Conservation (phyloP, 2,329 filamentous ascomycete species). For the Aureobasidium musti region DNA sequence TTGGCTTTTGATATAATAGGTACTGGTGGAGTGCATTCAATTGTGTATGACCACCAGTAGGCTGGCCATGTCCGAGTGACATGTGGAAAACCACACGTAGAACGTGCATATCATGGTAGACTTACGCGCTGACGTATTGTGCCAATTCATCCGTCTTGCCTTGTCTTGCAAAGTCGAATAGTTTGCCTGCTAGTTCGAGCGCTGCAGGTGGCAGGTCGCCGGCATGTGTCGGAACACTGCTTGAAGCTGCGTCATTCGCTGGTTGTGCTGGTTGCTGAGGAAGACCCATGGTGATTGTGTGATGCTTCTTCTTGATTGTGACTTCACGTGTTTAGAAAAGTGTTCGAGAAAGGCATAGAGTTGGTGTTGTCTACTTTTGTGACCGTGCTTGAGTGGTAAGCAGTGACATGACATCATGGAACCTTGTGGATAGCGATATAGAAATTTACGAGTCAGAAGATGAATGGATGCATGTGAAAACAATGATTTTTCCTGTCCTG, state of each 20-base stretch:
- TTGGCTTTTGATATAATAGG: not conserved
- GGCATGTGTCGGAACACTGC: constrained; percentile 22
- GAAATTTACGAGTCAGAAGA: constrained; percentile 1
- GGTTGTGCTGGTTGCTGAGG: constrained; percentile 28
- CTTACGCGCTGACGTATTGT: constrained; percentile 59
- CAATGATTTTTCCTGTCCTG: constrained; percentile 25
- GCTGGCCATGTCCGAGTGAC: not conserved
- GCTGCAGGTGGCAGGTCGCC: constrained; percentile 61
- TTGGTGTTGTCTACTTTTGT: not conserved
- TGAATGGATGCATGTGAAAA: constrained; percentile 12
- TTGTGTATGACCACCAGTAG: no score
- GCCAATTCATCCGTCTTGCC: constrained; percentile 62
- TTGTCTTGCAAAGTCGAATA: constrained; percentile 66
- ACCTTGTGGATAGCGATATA: constrained; percentile 1
- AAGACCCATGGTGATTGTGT: constrained; percentile 23
- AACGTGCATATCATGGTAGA: not conserved
- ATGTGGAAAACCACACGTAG: no score
- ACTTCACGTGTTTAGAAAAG: not conserved
- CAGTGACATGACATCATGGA: constrained; percentile 23
- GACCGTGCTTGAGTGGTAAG: constrained; percentile 17
- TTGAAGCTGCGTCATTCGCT: not conserved
- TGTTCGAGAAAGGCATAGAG: not conserved
- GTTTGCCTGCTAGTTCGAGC: constrained; percentile 64
- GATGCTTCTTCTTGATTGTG: not conserved
- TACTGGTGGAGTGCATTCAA: no score